Base-by-base conservation (phyloP, 192 early-diverging fungal species). In the Pilaira anomala region DNA sequence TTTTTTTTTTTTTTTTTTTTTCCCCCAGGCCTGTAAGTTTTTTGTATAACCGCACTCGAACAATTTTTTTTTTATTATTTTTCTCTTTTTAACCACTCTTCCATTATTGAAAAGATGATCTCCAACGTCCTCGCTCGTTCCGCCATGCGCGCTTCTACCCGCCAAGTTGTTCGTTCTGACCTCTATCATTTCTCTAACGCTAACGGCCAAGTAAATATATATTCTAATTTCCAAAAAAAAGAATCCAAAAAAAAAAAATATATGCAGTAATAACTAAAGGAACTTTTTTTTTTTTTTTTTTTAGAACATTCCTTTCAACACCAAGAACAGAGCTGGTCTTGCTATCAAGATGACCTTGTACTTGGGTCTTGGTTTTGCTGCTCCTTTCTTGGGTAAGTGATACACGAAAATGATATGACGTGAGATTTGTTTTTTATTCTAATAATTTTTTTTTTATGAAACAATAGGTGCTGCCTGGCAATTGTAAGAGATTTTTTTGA, bases 261-360 rank as follows among this genome's bases (percentile, higher is more conserved):
- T 57, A 40, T 33, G 29, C 29, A 9, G 36, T 16, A 26, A 19
- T 22, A 33, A 6, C 50, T n/a, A 57, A 18, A 46, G 9, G 16
- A 19, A 46, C 13, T 6, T 16, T 5, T 46, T 16, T 18, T 16
- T 0, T 46, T n/a, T 16, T 19, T 46, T 5, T 18, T 6, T 62
- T 4, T 66, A 85, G 83, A 80, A 85, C 73, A 56, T 85, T 67
- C 83, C 83, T 56, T 85, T 85, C 73, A 71, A 65, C 19, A 85
- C 83, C 68, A 80, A 76, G 65, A 85, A 80, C 77, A 80, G 77
- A 65, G 69, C 73, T 60, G 78, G 60, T 63, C 77, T 85, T 76
- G 80, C 77, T 60, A 54, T 80, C 46, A 73, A 69, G 48, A 80
- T 85, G 67, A 56, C 52, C 29, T 57, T 78, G 28, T 85, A 77